Conservation (phyloP, 345 rosid genomes). For the Aegle marmelos region DNA sequence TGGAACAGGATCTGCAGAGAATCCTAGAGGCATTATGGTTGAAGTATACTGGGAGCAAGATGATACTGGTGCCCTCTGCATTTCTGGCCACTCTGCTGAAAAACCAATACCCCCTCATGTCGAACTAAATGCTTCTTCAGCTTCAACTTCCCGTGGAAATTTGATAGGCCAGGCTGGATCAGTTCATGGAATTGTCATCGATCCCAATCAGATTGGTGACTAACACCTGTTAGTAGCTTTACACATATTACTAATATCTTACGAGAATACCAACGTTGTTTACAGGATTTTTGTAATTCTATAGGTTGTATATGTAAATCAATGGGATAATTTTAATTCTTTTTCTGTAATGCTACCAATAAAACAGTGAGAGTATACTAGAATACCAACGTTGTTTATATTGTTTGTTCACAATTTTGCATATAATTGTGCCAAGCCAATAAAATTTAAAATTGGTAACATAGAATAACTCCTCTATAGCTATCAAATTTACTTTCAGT, state of each 20-base stretch:
- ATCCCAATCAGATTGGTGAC: slow-evolving; percentile 36
- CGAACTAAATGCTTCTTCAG: slow-evolving; percentile 24
- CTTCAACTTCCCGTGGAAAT: slow-evolving; percentile 22
- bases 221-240: neutral
- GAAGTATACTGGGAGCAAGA: slow-evolving; percentile 95
- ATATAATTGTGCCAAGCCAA: too few species aligned
- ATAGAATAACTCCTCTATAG: too few species aligned
- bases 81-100: slow-evolving; percentile 75
- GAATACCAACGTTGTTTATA: too few species aligned
- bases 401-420: too few species aligned
- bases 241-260: neutral
- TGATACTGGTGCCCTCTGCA: slow-evolving; percentile 79
- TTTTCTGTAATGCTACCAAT: neutral
- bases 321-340: neutral
- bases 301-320: neutral
- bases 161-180: slow-evolving; percentile 35
- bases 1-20: slow-evolving; percentile 54
- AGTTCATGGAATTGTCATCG: slow-evolving; percentile 59
- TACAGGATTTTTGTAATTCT: slow-evolving; percentile 1
- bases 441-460: too few species aligned
- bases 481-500: too few species aligned
- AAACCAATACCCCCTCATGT: slow-evolving; percentile 54
- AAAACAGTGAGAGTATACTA: too few species aligned
- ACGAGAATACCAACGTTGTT: neutral
- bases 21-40: slow-evolving; percentile 76